Evolutionary conservation across 1,139 yeast genomes (phyloP).

Genomic region (Saccharomyces pastorianus): DNA sequence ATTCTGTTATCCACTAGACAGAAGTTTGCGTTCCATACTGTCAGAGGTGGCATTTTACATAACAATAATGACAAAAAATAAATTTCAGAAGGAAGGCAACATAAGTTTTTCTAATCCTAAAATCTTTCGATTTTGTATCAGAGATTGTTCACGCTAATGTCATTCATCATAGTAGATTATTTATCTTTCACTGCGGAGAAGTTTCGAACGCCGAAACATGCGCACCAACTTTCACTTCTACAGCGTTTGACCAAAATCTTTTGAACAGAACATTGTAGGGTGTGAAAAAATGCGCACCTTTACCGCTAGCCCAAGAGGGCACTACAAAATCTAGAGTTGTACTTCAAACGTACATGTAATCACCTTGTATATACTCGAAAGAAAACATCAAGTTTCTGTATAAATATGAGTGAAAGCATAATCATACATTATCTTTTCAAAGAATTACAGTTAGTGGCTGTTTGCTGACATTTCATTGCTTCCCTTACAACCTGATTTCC

Average conservation of each 20-base stretch:
- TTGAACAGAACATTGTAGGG: background rate
- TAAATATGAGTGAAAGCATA: background rate
- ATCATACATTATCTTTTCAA: too few species aligned
- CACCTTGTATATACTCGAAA: too few species aligned
- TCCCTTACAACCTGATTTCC: too few species aligned
- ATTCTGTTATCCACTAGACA: background rate
- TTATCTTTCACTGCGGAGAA: background rate
- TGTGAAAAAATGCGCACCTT: background rate
- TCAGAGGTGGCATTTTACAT: background rate
- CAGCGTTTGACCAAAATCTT: background rate
- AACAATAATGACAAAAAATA: background rate
- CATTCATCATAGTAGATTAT: slow-evolving; percentile 25
- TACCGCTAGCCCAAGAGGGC: background rate
- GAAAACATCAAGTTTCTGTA: too few species aligned
- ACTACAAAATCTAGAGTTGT: background rate
- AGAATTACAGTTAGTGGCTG: too few species aligned
- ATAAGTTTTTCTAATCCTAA: slow-evolving; percentile 30
- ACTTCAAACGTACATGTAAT: background rate
- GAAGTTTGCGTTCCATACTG: background rate
- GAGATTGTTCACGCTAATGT: slow-evolving; percentile 34
- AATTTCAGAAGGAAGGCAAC: slow-evolving; percentile 35
- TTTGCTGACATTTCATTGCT: too few species aligned
- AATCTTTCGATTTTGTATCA: slow-evolving; percentile 23
- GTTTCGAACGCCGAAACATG: background rate
- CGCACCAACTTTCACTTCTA: background rate